A percentile compares a stretch with the other conserved stretches of the same genome.
Conservation (phyloP, 768 basidiomycete species). For the Auricularia sp. region DNA sequence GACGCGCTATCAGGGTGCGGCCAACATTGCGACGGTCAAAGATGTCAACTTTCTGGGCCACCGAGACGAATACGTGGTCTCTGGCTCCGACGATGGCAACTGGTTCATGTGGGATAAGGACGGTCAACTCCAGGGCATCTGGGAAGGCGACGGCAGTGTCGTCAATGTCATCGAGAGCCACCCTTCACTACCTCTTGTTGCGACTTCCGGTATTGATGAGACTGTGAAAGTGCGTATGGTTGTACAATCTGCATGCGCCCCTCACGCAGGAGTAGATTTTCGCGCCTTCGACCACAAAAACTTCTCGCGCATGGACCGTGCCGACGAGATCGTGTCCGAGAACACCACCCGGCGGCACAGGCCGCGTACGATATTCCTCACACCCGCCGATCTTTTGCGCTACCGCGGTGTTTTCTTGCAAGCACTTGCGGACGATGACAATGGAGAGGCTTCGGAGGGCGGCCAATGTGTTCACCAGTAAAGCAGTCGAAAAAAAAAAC, state of each 20-base stretch:
- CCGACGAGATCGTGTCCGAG: slow-evolving; percentile 43
- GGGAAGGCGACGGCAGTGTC: slow-evolving; percentile 72
- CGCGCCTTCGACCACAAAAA: slow-evolving; percentile 38
- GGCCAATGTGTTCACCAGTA: neutral
- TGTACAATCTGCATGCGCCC: neutral
- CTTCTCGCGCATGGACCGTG: slow-evolving; percentile 47
- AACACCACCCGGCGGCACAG: slow-evolving; percentile 33
- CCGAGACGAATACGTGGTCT: slow-evolving; percentile 63
- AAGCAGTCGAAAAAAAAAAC: neutral
- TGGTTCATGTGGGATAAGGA: slow-evolving; percentile 73
- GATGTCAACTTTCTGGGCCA: slow-evolving; percentile 86
- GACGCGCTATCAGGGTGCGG: slow-evolving; percentile 52
- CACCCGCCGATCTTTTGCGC: neutral
- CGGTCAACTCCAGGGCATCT: slow-evolving; percentile 58
- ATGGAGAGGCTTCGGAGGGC: neutral
- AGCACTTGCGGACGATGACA: neutral
- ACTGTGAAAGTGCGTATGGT: slow-evolving; percentile 59
- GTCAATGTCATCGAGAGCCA: slow-evolving; percentile 67
- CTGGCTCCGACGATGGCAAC: slow-evolving; percentile 69
- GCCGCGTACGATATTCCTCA: slow-evolving; percentile 11
- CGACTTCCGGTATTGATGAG: slow-evolving; percentile 77
- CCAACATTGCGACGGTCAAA: slow-evolving; percentile 78
- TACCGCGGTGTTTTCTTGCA: neutral
- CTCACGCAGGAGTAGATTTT: slow-evolving; percentile 41
- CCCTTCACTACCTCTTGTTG: slow-evolving; percentile 66